Conservation (phyloP, 139 green algal species). For the Tetratostichococcus sp. region DNA sequence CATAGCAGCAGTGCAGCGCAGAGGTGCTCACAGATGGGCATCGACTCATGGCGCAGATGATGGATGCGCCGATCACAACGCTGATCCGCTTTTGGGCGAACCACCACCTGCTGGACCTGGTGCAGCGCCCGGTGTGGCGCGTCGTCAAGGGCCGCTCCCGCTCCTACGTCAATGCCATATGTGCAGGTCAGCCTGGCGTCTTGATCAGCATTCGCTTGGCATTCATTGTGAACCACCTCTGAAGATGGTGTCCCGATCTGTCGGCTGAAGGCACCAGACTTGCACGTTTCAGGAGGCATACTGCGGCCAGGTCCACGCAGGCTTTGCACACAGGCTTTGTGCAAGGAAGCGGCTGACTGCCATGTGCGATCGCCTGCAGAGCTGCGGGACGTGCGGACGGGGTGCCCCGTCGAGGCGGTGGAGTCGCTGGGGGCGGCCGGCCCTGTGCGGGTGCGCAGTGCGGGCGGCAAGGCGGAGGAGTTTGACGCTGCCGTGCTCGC, state of each 20-base stretch:
- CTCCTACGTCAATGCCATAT: slow-evolving; percentile 72
- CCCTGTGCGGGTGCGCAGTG: not conserved
- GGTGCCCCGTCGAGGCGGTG: slow-evolving; percentile 40
- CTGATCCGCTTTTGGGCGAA: slow-evolving; percentile 94
- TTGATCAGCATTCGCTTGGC: too few relatives aligned
- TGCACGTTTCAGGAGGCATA: too few relatives aligned
- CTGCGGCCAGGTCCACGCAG: too few relatives aligned
- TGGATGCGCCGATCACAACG: slow-evolving; percentile 79
- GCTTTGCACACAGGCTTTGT: too few relatives aligned
- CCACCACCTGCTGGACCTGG: slow-evolving; percentile 92
- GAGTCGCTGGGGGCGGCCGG: slow-evolving; percentile 8
- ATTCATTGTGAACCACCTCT: too few relatives aligned
- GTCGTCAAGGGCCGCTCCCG: slow-evolving; percentile 78
- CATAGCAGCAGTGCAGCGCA: too few relatives aligned
- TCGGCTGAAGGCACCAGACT: too few relatives aligned
- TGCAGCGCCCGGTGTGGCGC: slow-evolving; percentile 81
- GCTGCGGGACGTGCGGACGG: slow-evolving; percentile 68
- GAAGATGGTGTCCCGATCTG: too few relatives aligned
- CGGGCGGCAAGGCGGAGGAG: not conserved
- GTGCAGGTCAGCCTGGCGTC: slow-evolving; percentile 39
- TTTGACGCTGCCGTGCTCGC: slow-evolving; percentile 87
- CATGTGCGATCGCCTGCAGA: too few relatives aligned
- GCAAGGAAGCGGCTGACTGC: too few relatives aligned
- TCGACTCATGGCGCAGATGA: too few relatives aligned
- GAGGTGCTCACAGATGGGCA: too few relatives aligned